Evolutionary conservation across 2,329 filamentous ascomycete species (phyloP), one percentile per base, ranked within the genome.

Genomic region (Arthrobotrys iridis): DNA sequence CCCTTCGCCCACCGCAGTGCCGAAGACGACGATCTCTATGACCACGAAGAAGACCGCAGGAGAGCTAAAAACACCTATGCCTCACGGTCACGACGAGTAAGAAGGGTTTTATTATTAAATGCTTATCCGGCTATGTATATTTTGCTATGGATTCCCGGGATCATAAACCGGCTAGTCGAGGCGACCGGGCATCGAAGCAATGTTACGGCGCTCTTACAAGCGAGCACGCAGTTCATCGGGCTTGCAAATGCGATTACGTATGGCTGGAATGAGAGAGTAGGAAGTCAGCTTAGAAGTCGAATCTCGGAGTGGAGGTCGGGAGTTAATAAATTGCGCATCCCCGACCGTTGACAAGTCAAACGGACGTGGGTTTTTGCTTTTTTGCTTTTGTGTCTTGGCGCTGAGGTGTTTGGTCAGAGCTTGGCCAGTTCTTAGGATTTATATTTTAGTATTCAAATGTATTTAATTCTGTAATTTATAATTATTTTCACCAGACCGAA

Each of bases 171-270:
- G 24, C 60, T 81, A 22, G 78, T 77, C 41, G 81, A 81, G 77
- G 79, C 77, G 18, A 77, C 79, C 3, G 81, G 77, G 4, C 48
- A 76, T 15, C 46, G 62, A 0, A 79, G 72, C n/a, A 65, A 59
- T 59, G 72, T 74, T 3, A 77, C 78, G 68, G 55, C 81, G 20
- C 78, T 81, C 7, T 59, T 82, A 59, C 82, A 83, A 72, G 79
- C 79, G n/a, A 80, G 80, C 45, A 83, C 81, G 8, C 82, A 83
- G 67, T 83, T 80, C 45, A 79, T 83, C n/a, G 82, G 82, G 0
- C 59, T 83, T 4, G 82, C 81, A 0, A 83, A 83, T 63, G 82
- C 82, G 2, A 50, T 83, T n/a, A 82, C 82, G 0, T 83, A 82
- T 63, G 81, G 82, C 4, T 82, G 82, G 72, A 83, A 82, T 46